Evolutionary conservation across 2,329 filamentous ascomycete genomes (phyloP), one percentile per base, ranked within the genome.

Genomic region (Phaeoacremonium minimum): DNA sequence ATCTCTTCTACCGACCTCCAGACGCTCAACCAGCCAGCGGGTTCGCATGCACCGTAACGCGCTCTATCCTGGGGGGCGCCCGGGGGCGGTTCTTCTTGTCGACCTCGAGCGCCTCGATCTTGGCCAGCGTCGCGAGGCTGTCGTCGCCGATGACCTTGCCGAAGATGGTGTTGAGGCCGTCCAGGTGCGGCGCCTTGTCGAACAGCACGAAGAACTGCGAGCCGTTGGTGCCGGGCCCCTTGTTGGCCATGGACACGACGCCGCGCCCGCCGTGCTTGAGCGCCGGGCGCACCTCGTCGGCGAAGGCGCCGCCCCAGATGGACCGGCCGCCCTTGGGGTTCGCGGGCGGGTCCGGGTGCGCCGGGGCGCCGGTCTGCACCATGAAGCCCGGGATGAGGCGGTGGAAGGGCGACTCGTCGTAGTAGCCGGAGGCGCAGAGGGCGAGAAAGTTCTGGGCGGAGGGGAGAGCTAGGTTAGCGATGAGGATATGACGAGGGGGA

Each of bases 81-180:
- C 80, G 80, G 1, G 86, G 86, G 33, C 86, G 67, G 49, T 74
- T 81, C 71, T 91, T 93, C 66, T 81, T 85, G 60, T 93, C 87
- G 32, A 90, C 77, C 44, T 80, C 75, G 15, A 87, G 60, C 15
- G 64, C 72, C 66, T 93, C 87, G 52, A 93, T 72, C 57, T 77
- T 80, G 37, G 80, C 77, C 48, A 93, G 61, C 5, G 83, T 85
- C 22, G 69, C 75, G 32, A 80, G 51, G 38, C 75, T 73, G 30
- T 80, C 78, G 48, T 83, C 80, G 26, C 75, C 80, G 38, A 83
- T 69, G 20, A 91, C 69, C 57, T 83, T 81, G 9, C 86, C 87
- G 61, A 94, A 91, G 3, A 91, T 82, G 0, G 87, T 90, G 55
- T 93, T 93, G 56, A 87, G 76, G 5, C 86, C 87, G 57, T 93